Conservation (phyloP, 2,329 filamentous ascomycete species). For the Microsporum canis region DNA sequence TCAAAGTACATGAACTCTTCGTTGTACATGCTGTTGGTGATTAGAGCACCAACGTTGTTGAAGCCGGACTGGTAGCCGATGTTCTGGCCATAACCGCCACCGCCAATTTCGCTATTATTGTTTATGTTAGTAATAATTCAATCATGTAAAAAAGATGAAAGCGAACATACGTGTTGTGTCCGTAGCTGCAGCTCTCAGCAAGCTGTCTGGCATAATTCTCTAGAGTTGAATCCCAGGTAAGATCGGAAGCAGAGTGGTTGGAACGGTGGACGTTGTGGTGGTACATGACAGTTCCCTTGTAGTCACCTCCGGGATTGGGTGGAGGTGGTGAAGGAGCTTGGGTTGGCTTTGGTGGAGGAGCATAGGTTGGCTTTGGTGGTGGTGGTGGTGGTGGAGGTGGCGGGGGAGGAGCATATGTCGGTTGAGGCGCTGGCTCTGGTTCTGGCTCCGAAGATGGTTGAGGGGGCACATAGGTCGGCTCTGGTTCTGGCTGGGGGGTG, state of each 20-base stretch:
- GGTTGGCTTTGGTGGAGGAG: constrained; percentile 19
- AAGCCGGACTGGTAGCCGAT: constrained; percentile 56
- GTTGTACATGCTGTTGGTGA: constrained; percentile 84
- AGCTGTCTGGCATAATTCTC: constrained; percentile 52
- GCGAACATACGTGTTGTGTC: constrained; percentile 61
- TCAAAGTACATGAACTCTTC: constrained; percentile 54
- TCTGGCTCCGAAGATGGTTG: constrained; percentile 6
- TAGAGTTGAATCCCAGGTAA: constrained; percentile 56
- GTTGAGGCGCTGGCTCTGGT: neutral
- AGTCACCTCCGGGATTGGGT: constrained; percentile 17
- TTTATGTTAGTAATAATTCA: neutral
- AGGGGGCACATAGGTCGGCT: constrained; percentile 8
- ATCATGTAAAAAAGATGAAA: neutral
- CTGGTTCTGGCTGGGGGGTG: constrained; percentile 6
- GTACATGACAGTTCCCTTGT: constrained; percentile 39
- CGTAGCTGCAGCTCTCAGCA: constrained; percentile 58
- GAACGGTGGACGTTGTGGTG: constrained; percentile 79
- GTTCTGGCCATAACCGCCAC: constrained; percentile 77
- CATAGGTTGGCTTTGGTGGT: neutral
- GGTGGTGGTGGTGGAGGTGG: neutral
- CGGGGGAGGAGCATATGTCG: constrained; percentile 6
- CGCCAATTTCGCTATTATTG: constrained; percentile 37
- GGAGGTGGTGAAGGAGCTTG: neutral
- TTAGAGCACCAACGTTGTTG: constrained; percentile 52
- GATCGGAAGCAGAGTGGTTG: constrained; percentile 58